Base-by-base conservation (phyloP, 768 basidiomycete species). In the Mycena maculata region DNA sequence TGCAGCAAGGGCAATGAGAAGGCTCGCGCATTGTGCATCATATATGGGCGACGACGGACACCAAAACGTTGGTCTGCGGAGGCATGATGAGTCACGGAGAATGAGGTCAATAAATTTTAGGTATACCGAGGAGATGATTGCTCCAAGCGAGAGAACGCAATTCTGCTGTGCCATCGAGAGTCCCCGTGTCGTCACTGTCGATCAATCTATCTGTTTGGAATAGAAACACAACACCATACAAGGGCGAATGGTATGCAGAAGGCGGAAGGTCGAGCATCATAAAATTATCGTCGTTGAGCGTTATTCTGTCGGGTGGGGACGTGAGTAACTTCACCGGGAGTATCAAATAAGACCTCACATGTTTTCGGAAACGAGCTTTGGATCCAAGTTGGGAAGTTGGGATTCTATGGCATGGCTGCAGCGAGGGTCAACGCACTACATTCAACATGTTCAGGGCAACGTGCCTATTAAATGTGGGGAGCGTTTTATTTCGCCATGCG, bases 201-300 rank as follows among this genome's bases (percentile, higher is more conserved):
- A 83, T 77, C 45, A 76, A 69, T 7, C 79, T 70, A 31, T 74
- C 73, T 0, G 76, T 63, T 53, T 81, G 75, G 33, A 81, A 59
- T 27, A 80, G 76, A 23, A 83, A 72, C 11, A 84, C 80, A 5
- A 76, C 72, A 8, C 83, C 83, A 36, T 79, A 79, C 49, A 78
- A 72, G 61, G 52, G 72, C 60, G 80, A 78, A 58, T 77, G 77
- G 60, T 78, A 81, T 11, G 72, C 76, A 2, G 73, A 70, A 4
- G 76, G 75, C 15, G 74, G 71, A 3, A 79, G 60, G 1, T 75
- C 68, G 47, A 65, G 60, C n/a, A 72, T 28, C 67, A 82, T 67
- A 71, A 79, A 84, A 54, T 80, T 78, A 69, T 84, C 83, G 70
- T 84, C 82, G 65, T 84, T 84, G 68, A 79, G 60, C 16, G 59